Base-by-base conservation (phyloP, 2,329 filamentous ascomycete genomes). In the Albophoma yamanashiensis region DNA sequence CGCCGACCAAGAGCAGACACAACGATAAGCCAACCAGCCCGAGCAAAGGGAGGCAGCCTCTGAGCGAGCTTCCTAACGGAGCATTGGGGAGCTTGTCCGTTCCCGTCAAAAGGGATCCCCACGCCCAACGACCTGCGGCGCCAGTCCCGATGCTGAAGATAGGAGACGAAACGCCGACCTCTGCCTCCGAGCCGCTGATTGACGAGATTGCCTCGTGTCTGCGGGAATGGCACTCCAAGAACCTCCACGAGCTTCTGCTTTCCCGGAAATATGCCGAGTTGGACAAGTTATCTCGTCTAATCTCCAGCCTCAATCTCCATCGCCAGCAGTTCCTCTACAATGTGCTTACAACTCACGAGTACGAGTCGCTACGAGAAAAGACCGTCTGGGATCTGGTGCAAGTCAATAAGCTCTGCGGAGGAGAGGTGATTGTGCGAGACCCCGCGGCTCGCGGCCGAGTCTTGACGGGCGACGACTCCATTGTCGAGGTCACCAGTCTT, bases 131-230 rank as follows among this genome's bases (percentile, higher is more conserved):
- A 67, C 94, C 93, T 38, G 85, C 91, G 14, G 95, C 95, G 14
- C 94, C 94, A 0, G 92, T 99, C 11, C 94, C 94, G 5, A 94
- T 97, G 89, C 82, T 99, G 58, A 96, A 97, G 74, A 93, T 99
- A 71, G 94, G 94, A 61, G 94, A 99, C 70, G 94, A 99, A 77
- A 96, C 92, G 2, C 91, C 92, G 1, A 96, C 91, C 0, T 97
- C 92, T 7, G 80, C 84, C 20, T 87, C 89, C 11, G 95, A 99
- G 72, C 94, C 94, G 2, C 76, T 99, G 62, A 92, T 99, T 31
- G 94, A 99, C 74, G 94, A 99, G 73, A 97, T 99, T 67, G 92
- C 94, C 17, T 97, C 92, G 4, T 99, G 94, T 71, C 77, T 99
- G 64, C 86, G 94, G 67, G 94, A 99, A 81, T 99, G 94, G 95